Conservation (phyloP, 768 basidiomycete genomes). For the Clitopilus passeckerianus region DNA sequence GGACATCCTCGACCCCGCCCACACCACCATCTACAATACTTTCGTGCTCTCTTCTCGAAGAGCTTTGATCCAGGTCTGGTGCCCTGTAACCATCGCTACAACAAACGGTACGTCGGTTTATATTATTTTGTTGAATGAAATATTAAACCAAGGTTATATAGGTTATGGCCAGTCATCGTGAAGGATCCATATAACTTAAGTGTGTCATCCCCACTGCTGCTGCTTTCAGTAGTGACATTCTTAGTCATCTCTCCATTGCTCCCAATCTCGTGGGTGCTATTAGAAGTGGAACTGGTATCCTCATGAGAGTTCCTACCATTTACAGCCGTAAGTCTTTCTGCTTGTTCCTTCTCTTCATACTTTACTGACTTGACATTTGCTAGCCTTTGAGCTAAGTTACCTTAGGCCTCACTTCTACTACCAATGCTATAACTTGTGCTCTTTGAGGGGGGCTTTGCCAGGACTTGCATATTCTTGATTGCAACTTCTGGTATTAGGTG, state of each 20-base stretch:
- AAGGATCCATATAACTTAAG: conserved; percentile 97
- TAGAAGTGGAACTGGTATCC: conserved; percentile 91
- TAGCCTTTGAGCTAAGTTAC: no score
- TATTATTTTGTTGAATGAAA: not conserved
- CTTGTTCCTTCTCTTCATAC: no score
- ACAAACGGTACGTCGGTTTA: conserved; percentile 63
- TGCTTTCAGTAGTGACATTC: conserved; percentile 95
- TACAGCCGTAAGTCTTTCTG: conserved; percentile 67
- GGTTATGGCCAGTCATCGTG: conserved; percentile 88
- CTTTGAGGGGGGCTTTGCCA: no score
- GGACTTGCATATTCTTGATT: no score
- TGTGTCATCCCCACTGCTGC: conserved; percentile 97
- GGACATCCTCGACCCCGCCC: conserved; percentile 83
- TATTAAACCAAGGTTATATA: conserved; percentile 15
- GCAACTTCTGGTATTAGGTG: no score
- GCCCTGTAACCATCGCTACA: conserved; percentile 95
- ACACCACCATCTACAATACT: conserved; percentile 92
- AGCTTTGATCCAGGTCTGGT: conserved; percentile 99
- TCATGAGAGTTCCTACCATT: conserved; percentile 98
- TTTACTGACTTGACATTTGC: no score
- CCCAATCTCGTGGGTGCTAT: conserved; percentile 97
- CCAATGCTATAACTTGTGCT: no score
- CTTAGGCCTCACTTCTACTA: no score
- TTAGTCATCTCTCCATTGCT: conserved; percentile 84
- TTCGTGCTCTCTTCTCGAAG: conserved; percentile 97